Evolutionary conservation across 345 rosid species (phyloP).

Genomic region (Moringa oleifera): DNA sequence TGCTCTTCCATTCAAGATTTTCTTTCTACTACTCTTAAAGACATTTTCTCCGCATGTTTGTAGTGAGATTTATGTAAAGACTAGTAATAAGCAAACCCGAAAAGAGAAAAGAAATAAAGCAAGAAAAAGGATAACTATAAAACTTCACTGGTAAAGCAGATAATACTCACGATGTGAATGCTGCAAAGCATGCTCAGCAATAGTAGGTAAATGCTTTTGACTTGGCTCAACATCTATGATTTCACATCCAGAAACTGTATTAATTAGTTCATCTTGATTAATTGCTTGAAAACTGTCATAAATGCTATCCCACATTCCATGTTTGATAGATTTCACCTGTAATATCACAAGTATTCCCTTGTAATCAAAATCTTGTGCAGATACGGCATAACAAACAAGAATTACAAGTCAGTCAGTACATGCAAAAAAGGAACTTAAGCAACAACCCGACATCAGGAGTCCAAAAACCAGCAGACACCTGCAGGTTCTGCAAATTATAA

Average conservation of each 20-base stretch:
- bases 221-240: slow-evolving; percentile 38
- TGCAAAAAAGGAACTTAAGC: too few species aligned
- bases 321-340: slow-evolving; percentile 75
- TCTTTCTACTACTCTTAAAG: too few species aligned
- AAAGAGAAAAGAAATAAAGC: background rate
- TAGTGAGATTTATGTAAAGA: too few species aligned
- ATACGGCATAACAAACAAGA: background rate
- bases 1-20: too few species aligned
- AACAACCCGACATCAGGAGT: too few species aligned
- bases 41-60: too few species aligned
- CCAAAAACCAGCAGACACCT: too few species aligned
- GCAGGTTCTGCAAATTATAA: too few species aligned
- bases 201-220: too few species aligned
- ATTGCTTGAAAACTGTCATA: slow-evolving; percentile 59
- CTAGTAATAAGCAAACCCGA: background rate
- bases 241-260: slow-evolving; percentile 31
- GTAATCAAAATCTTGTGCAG: background rate
- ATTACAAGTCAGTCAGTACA: background rate
- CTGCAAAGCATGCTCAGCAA: slow-evolving; percentile 24
- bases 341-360: slow-evolving; percentile 11
- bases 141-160: slow-evolving; percentile 8
- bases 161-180: slow-evolving; percentile 36
- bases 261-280: slow-evolving; percentile 29
- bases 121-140: background rate
- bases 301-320: slow-evolving; percentile 79